A percentile compares a stretch with the other conserved stretches of the same genome.
Evolutionary conservation across 179 eudicot genomes (phyloP).

Genomic region (Spinacia oleracea): DNA sequence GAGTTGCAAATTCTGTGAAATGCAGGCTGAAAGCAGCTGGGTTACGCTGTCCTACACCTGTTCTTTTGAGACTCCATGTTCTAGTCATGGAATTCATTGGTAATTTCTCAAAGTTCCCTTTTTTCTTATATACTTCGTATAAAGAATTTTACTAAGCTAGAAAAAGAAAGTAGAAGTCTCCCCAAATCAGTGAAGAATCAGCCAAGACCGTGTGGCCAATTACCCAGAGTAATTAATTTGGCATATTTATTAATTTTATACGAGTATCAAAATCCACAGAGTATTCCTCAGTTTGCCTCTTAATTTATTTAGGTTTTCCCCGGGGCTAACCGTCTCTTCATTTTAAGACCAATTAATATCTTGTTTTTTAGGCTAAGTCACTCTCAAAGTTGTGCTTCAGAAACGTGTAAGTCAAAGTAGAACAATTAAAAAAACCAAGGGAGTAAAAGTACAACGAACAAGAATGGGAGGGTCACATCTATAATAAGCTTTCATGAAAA

Average conservation of each 20-base stretch:
- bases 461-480: not conserved
- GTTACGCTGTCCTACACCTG: conserved; percentile 77
- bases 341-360: too few relatives aligned
- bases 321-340: too few relatives aligned
- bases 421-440: too few relatives aligned
- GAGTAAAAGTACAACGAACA: not conserved
- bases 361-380: too few relatives aligned
- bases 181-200: not conserved
- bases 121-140: not conserved
- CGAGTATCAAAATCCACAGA: not conserved
- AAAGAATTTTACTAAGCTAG: not conserved
- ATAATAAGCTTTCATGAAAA: not conserved
- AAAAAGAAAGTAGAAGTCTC: not conserved
- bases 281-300: not conserved
- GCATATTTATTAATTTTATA: not conserved
- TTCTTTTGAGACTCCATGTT: conserved; percentile 86
- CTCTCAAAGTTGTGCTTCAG: too few relatives aligned
- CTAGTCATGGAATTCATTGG: conserved; percentile 98
- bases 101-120: conserved; percentile 25
- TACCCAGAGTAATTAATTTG: too few relatives aligned
- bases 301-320: not conserved
- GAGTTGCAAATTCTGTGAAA: conserved; percentile 15
- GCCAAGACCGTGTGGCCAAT: too few relatives aligned
- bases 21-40: conserved; percentile 91
- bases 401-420: too few relatives aligned